Evolutionary conservation across 164 flowering plant genomes (phyloP).

Genomic region (Pachysandra terminalis): DNA sequence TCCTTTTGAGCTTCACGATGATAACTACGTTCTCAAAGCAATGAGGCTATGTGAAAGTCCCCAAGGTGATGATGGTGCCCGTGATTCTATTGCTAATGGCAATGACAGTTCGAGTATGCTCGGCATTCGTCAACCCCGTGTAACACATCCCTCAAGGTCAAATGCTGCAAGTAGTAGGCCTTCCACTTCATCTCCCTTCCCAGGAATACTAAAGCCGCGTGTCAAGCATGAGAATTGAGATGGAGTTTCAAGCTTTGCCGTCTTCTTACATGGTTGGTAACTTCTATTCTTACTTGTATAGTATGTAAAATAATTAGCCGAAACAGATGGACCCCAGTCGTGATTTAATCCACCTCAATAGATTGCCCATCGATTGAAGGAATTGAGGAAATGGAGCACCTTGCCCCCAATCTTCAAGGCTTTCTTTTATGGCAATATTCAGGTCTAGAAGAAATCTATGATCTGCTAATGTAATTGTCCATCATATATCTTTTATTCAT

Average conservation of each 20-base stretch:
- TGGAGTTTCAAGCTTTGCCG: constrained; percentile 8
- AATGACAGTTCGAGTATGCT: constrained; percentile 63
- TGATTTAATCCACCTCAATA: background rate
- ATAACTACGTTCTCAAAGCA: constrained; percentile 89
- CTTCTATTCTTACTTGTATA: constrained; percentile 34
- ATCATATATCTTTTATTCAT: background rate
- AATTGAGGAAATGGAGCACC: too few relatives aligned
- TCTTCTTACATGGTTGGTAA: background rate
- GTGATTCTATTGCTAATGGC: constrained; percentile 33
- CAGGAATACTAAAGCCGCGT: constrained; percentile 81
- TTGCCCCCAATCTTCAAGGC: too few relatives aligned
- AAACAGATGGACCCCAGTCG: constrained; percentile 10
- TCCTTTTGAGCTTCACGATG: constrained; percentile 97
- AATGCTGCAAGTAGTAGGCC: constrained; percentile 40
- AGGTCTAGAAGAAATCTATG: too few relatives aligned
- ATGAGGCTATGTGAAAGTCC: constrained; percentile 65
- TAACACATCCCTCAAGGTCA: constrained; percentile 36
- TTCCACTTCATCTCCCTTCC: constrained; percentile 68
- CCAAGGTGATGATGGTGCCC: constrained; percentile 25
- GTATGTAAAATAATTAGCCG: constrained; percentile 36
- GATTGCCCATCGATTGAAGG: too few relatives aligned
- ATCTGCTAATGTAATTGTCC: background rate
- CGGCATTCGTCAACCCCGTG: constrained; percentile 33
- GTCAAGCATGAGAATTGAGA: constrained; percentile 65
- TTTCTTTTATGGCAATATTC: too few relatives aligned